Evolutionary conservation across 2,329 filamentous ascomycete genomes (phyloP).

Genomic region (Fonsecaea erecta): DNA sequence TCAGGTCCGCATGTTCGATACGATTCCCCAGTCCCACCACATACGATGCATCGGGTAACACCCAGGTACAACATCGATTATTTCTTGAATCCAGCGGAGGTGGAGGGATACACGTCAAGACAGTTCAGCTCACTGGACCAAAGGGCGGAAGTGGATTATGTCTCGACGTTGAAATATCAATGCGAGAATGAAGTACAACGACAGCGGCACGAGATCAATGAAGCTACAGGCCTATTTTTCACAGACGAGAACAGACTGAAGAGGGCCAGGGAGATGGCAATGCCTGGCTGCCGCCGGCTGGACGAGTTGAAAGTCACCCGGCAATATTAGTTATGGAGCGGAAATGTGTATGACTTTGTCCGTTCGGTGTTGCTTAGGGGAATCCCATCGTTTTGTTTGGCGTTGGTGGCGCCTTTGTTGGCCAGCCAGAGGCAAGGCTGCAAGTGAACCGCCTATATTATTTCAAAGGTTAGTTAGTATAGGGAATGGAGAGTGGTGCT

Average conservation of each 20-base stretch:
- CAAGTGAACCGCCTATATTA: neutral
- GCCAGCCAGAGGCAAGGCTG: neutral
- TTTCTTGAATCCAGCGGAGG: constrained; percentile 79
- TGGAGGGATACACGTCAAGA: constrained; percentile 69
- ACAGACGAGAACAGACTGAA: constrained; percentile 79
- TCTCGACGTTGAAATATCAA: constrained; percentile 68
- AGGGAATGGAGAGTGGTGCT: neutral
- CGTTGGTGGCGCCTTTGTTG: constrained; percentile 23
- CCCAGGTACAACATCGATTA: constrained; percentile 76
- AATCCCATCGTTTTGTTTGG: constrained; percentile 26
- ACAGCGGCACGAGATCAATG: constrained; percentile 71
- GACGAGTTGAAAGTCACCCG: constrained; percentile 52
- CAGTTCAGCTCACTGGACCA: constrained; percentile 78
- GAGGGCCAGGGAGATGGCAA: constrained; percentile 65
- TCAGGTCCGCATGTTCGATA: constrained; percentile 75
- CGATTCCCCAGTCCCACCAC: constrained; percentile 70
- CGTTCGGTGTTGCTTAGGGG: constrained; percentile 9
- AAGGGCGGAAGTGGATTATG: constrained; percentile 73
- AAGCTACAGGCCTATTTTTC: constrained; percentile 86
- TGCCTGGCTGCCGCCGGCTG: constrained; percentile 64
- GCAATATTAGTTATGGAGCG: constrained; percentile 39
- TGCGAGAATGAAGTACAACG: constrained; percentile 75
- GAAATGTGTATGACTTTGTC: neutral
- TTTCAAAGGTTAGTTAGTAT: neutral
- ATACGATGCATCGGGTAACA: constrained; percentile 75